Conservation (phyloP, 495 filamentous ascomycete species). For the Neurospora sp. region DNA sequence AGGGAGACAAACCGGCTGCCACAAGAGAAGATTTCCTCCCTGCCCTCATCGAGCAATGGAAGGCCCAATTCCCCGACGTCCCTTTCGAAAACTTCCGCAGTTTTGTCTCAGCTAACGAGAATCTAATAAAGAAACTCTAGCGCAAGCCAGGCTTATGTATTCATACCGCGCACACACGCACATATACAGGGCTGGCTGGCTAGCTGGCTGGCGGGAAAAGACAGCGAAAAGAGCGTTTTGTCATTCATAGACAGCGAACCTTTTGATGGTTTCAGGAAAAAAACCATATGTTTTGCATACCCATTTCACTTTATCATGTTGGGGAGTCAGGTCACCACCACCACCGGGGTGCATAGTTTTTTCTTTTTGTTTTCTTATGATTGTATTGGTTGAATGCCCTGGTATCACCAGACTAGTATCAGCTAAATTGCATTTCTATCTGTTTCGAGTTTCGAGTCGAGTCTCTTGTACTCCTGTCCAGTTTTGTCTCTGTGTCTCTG, state of each 20-base stretch:
- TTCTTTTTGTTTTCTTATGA: background rate
- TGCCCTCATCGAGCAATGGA: background rate
- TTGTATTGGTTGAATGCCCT: background rate
- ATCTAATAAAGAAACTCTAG: background rate
- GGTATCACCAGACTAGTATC: background rate
- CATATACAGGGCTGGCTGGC: background rate
- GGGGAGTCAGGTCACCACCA: background rate
- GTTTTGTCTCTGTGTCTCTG: background rate
- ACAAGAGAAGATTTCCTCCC: no score
- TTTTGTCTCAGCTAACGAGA: background rate
- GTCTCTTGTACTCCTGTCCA: background rate
- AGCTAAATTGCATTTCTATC: background rate
- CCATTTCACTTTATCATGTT: background rate
- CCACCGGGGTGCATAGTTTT: background rate
- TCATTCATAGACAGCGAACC: background rate
- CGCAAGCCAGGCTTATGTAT: background rate
- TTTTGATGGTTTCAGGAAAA: background rate
- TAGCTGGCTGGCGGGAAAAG: background rate
- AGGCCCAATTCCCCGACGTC: background rate
- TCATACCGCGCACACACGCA: background rate
- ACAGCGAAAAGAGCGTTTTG: background rate
- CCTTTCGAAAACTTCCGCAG: background rate
- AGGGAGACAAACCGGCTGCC: background rate
- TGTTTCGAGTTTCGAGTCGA: background rate
- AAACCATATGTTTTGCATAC: background rate